These are phyloP conservation scores for Fusarium equiseti DNA, from an alignment of 2,329 filamentous ascomycete species.

Conservation along the genomic window DNA sequence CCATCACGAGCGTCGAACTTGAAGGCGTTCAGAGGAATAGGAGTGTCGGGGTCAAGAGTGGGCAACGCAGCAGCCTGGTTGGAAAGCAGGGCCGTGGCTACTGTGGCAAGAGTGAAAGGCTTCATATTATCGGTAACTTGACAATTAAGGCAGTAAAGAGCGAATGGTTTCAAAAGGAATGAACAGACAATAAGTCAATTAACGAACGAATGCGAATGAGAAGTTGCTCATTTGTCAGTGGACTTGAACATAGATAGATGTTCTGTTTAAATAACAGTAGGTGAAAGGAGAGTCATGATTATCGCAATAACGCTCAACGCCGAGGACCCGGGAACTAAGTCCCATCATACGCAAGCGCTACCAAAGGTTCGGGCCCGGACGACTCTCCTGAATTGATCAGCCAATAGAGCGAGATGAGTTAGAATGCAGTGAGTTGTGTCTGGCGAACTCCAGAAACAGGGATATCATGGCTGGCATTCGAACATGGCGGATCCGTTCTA, in stretches of 20 bases:
- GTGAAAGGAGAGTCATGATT: not conserved
- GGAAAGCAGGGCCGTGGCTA: conserved; percentile 22
- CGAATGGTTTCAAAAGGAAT: conserved; percentile 3
- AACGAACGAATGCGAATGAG: conserved; percentile 35
- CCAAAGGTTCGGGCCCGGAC: not conserved
- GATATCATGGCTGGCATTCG: not conserved
- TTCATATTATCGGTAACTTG: conserved; percentile 23
- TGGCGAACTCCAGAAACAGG: conserved; percentile 1
- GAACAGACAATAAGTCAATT: not conserved
- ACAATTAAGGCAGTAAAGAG: conserved; percentile 13
- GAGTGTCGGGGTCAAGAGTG: conserved; percentile 16
- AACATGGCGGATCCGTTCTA: not conserved
- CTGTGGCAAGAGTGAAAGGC: conserved; percentile 21
- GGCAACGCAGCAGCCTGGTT: conserved; percentile 26
- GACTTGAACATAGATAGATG: not conserved
- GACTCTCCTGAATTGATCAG: conserved; percentile 5
- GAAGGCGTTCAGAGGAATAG: conserved; percentile 34
- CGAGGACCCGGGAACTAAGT: not conserved
- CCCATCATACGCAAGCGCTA: not conserved
- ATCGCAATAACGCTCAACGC: not conserved
- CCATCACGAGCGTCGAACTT: conserved; percentile 7
- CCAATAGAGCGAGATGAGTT: conserved; percentile 36
- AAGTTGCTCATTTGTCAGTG: conserved; percentile 30
- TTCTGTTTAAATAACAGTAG: conserved; percentile 19
- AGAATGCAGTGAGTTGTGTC: conserved; percentile 5